Percentiles rank a stretch among this genome's conserved stretches.
Conservation (phyloP, 129 eudicot species). For the Saposhnikovia divaricata region DNA sequence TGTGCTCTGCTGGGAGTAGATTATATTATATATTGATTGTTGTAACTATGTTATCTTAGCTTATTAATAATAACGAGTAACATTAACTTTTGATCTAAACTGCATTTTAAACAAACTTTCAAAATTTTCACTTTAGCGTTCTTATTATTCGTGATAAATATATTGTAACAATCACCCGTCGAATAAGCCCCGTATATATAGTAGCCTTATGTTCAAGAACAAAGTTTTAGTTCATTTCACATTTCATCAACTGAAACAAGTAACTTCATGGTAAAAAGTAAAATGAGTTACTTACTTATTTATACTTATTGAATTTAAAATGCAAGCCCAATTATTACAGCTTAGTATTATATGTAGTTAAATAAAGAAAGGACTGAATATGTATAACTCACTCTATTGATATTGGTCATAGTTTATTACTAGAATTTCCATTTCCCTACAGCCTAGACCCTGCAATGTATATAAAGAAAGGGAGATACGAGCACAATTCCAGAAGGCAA, state of each 20-base stretch:
- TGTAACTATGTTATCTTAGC: not conserved
- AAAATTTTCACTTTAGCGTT: too few species aligned
- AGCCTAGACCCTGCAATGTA: not conserved
- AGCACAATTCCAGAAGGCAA: slow-evolving; percentile 2
- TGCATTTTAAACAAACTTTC: too few species aligned
- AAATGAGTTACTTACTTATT: not conserved
- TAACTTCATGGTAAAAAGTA: not conserved
- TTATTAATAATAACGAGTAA: too few species aligned
- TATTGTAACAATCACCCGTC: not conserved
- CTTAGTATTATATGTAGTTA: not conserved
- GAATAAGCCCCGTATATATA: too few species aligned
- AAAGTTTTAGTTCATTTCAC: not conserved
- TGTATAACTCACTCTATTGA: not conserved
- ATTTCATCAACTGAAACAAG: not conserved
- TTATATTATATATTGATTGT: not conserved
- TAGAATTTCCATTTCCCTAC: not conserved
- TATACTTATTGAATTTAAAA: not conserved
- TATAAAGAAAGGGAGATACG: not conserved
- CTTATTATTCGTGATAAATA: too few species aligned
- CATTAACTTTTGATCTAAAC: too few species aligned
- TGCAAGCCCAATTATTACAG: not conserved
- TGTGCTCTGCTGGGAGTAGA: not conserved
- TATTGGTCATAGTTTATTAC: not conserved
- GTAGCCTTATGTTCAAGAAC: not conserved
- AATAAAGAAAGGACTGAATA: not conserved